Conservation (phyloP, 148 eudicot genomes). For the Nepenthes gracilis region DNA sequence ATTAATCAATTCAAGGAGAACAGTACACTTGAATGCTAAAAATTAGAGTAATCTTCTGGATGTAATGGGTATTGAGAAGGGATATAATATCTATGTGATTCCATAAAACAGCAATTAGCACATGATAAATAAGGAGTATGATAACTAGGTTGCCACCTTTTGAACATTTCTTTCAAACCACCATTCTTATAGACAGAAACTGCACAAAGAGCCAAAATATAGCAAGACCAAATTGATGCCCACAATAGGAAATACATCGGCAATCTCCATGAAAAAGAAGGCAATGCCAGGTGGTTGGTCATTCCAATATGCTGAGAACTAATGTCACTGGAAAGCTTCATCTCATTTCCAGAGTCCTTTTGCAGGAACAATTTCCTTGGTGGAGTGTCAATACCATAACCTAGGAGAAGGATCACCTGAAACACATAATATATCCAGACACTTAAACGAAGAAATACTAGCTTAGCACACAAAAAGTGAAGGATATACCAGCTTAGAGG, state of each 20-base stretch:
- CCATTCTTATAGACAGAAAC: slow-evolving; percentile 62
- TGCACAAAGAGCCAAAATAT: slow-evolving; percentile 58
- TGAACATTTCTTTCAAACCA: slow-evolving; percentile 78
- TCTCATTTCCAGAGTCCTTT: slow-evolving; percentile 12
- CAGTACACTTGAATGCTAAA: no score
- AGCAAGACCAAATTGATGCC: slow-evolving; percentile 60
- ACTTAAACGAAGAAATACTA: background rate
- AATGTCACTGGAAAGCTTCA: slow-evolving; percentile 8
- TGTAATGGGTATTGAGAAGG: no score
- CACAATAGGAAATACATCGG: slow-evolving; percentile 58
- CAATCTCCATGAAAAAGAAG: slow-evolving; percentile 52
- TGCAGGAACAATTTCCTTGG: slow-evolving; percentile 56
- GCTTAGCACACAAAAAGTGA: background rate
- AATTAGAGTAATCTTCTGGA: no score
- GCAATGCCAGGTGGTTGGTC: slow-evolving; percentile 13
- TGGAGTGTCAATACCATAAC: slow-evolving; percentile 80
- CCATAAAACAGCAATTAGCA: background rate
- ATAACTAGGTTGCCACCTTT: slow-evolving; percentile 34
- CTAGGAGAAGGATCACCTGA: slow-evolving; percentile 64
- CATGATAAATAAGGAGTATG: background rate
- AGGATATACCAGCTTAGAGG: background rate
- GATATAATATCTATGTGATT: background rate
- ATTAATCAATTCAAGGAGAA: no score
- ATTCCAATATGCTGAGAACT: slow-evolving; percentile 15
- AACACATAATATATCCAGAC: slow-evolving; percentile 5